phyloP scores from a whole-genome alignment of 306 rosid species.

The Lupinus albus region DNA sequence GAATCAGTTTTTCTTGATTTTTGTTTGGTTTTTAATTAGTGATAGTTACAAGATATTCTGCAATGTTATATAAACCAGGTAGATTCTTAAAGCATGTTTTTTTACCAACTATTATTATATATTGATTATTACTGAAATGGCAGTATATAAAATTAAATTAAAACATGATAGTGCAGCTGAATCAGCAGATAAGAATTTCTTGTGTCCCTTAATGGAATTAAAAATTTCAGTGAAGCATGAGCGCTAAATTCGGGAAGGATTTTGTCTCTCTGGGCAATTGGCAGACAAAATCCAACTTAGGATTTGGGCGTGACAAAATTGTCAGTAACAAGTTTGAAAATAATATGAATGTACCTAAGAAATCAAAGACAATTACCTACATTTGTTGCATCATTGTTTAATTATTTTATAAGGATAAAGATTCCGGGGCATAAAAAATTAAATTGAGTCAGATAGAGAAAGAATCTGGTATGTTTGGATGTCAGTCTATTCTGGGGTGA shows the following conservation, averaged over 20 bases:
- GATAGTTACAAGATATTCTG: slow-evolving; percentile 69
- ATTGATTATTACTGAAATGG: background rate
- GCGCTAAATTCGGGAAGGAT: slow-evolving; percentile 62
- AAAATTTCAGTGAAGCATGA: slow-evolving; percentile 66
- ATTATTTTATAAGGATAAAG: slow-evolving; percentile 17
- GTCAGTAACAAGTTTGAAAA: slow-evolving; percentile 57
- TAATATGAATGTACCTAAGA: slow-evolving; percentile 36
- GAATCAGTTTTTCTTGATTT: slow-evolving; percentile 49
- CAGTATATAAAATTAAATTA: slow-evolving; percentile 32
- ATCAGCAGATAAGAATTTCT: slow-evolving; percentile 32
- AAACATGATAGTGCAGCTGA: slow-evolving; percentile 28
- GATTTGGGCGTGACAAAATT: slow-evolving; percentile 76
- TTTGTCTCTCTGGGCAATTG: slow-evolving; percentile 41
- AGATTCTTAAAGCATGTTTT: slow-evolving; percentile 49
- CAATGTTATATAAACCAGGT: slow-evolving; percentile 53
- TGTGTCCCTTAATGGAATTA: slow-evolving; percentile 35
- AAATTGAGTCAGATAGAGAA: slow-evolving; percentile 24
- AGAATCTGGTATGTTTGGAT: slow-evolving; percentile 38
- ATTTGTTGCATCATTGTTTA: slow-evolving; percentile 36
- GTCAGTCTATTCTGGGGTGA: too few relatives aligned
- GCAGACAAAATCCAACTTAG: slow-evolving; percentile 69
- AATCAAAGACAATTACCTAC: slow-evolving; percentile 40
- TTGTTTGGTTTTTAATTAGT: slow-evolving; percentile 45
- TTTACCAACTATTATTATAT: background rate
- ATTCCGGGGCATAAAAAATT: slow-evolving; percentile 39